phyloP scores from a whole-genome alignment of 768 basidiomycete species.

The Pisolithus marmoratus region DNA sequence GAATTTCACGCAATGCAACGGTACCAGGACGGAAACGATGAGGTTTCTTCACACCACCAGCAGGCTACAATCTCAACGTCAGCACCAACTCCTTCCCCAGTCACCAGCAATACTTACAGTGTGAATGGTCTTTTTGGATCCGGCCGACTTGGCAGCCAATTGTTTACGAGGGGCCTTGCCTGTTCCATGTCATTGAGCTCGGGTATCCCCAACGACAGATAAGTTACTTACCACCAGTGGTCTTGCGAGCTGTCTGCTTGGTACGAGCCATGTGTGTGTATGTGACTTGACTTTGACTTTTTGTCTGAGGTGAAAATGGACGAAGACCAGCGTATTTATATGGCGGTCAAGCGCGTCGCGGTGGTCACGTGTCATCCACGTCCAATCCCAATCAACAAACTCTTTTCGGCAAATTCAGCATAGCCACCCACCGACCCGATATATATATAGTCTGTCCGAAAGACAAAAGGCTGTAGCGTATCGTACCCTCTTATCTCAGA shows the following conservation, averaged over 20 bases:
- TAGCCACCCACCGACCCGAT: slow-evolving; percentile 19
- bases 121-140: slow-evolving; percentile 45
- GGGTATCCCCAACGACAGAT: not conserved
- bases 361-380: slow-evolving; percentile 21
- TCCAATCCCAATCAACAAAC: slow-evolving; percentile 16
- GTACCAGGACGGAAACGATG: slow-evolving; percentile 82
- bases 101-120: slow-evolving; percentile 30
- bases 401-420: slow-evolving; percentile 19
- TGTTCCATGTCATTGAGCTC: slow-evolving; percentile 9
- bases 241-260: slow-evolving; percentile 74
- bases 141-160: slow-evolving; percentile 57
- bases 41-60: slow-evolving; percentile 92
- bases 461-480: slow-evolving; percentile 8
- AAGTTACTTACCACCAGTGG: slow-evolving; percentile 53
- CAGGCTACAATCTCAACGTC: slow-evolving; percentile 32
- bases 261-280: slow-evolving; percentile 55
- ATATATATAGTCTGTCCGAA: not conserved
- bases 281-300: no score
- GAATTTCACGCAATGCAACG: slow-evolving; percentile 85
- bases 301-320: not conserved
- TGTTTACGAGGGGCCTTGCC: slow-evolving; percentile 68
- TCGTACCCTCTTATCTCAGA: not conserved
- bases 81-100: not conserved
- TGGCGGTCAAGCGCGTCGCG: slow-evolving; percentile 17
- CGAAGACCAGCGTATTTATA: slow-evolving; percentile 13